Percentiles rank a stretch among this genome's conserved stretches.
Evolutionary conservation across 345 rosid genomes (phyloP).

Genomic region (Kandelia obovata): DNA sequence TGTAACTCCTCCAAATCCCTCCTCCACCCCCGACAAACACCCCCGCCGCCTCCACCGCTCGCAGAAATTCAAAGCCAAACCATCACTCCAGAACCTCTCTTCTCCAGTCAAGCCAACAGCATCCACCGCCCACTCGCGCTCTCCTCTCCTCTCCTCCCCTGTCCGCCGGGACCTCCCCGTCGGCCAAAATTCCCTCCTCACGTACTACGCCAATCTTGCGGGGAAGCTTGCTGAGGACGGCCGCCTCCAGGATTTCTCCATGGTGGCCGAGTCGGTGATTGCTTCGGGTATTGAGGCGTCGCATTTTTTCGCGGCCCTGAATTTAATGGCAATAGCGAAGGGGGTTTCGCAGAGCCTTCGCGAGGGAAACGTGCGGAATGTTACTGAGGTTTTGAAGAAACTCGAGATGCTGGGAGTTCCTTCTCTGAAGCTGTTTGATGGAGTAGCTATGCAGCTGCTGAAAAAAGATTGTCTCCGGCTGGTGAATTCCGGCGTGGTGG

Average conservation of each 20-base stretch:
- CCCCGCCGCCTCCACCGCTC: slow-evolving; percentile 26
- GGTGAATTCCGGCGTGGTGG: slow-evolving; percentile 45
- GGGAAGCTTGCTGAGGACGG: slow-evolving; percentile 68
- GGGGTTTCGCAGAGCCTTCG: slow-evolving; percentile 48
- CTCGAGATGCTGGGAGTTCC: slow-evolving; percentile 53
- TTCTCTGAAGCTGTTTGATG: slow-evolving; percentile 49
- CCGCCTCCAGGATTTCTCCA: slow-evolving; percentile 56
- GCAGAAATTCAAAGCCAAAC: slow-evolving; percentile 17
- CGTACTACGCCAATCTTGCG: slow-evolving; percentile 52
- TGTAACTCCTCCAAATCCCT: slow-evolving; percentile 24
- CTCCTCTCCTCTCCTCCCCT: slow-evolving; percentile 32
- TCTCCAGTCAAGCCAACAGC: slow-evolving; percentile 25
- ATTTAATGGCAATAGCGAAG: slow-evolving; percentile 37
- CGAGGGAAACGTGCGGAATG: slow-evolving; percentile 50
- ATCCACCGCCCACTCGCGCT: slow-evolving; percentile 23
- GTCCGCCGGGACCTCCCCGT: slow-evolving; percentile 34
- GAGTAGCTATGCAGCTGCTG: slow-evolving; percentile 37
- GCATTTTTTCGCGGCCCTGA: slow-evolving; percentile 45
- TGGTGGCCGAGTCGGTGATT: slow-evolving; percentile 50
- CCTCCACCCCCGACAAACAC: slow-evolving; percentile 24
- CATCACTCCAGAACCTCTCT: slow-evolving; percentile 25
- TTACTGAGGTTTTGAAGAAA: slow-evolving; percentile 50
- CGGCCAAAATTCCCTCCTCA: slow-evolving; percentile 17
- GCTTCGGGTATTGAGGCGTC: slow-evolving; percentile 51
- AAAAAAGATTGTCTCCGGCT: slow-evolving; percentile 53